A percentile compares a stretch with the other conserved stretches of the same genome.
Conservation (phyloP, 1,139 yeast genomes). For the Cylindricascospora bacillispora region DNA sequence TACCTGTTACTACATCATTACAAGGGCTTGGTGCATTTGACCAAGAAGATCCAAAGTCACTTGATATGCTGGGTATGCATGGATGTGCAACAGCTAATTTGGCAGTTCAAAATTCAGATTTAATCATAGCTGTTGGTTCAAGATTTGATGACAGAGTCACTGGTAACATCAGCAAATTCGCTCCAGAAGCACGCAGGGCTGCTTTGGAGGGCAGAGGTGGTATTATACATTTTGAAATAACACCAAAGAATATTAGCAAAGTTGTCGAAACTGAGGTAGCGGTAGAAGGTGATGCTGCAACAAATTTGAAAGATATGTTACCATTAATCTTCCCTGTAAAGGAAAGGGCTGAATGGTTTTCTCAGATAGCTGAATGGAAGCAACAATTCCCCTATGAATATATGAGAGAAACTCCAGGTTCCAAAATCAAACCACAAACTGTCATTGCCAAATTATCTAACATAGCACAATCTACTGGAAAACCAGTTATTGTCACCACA, state of each 20-base stretch:
- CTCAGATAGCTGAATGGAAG: slow-evolving; percentile 68
- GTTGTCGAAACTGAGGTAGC: slow-evolving; percentile 97
- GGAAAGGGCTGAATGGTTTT: slow-evolving; percentile 70
- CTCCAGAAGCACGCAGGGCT: slow-evolving; percentile 86
- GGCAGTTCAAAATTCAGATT: slow-evolving; percentile 87
- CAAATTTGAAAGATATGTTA: slow-evolving; percentile 57
- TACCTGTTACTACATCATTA: slow-evolving; percentile 91
- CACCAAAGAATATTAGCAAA: slow-evolving; percentile 94
- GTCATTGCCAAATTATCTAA: slow-evolving; percentile 67
- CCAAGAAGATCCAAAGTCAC: slow-evolving; percentile 78
- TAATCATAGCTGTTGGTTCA: slow-evolving; percentile 90
- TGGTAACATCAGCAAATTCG: slow-evolving; percentile 71
- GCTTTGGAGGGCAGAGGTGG: slow-evolving; percentile 88
- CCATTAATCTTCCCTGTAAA: slow-evolving; percentile 55
- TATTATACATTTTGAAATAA: slow-evolving; percentile 87
- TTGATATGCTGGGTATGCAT: slow-evolving; percentile 98
- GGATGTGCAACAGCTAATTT: slow-evolving; percentile 92
- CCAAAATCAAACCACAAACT: slow-evolving; percentile 86
- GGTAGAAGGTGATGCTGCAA: slow-evolving; percentile 87
- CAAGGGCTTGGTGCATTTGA: slow-evolving; percentile 93
- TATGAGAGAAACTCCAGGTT: slow-evolving; percentile 63
- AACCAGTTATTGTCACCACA: slow-evolving; percentile 78
- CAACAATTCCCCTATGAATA: slow-evolving; percentile 74
- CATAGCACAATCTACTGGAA: slow-evolving; percentile 50
- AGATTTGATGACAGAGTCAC: slow-evolving; percentile 98